Percentiles rank a stretch among this genome's conserved stretches.
These are phyloP conservation scores for Sporothrix humicola DNA, from an alignment of 2,329 filamentous ascomycete species.

Conservation along the genomic window DNA sequence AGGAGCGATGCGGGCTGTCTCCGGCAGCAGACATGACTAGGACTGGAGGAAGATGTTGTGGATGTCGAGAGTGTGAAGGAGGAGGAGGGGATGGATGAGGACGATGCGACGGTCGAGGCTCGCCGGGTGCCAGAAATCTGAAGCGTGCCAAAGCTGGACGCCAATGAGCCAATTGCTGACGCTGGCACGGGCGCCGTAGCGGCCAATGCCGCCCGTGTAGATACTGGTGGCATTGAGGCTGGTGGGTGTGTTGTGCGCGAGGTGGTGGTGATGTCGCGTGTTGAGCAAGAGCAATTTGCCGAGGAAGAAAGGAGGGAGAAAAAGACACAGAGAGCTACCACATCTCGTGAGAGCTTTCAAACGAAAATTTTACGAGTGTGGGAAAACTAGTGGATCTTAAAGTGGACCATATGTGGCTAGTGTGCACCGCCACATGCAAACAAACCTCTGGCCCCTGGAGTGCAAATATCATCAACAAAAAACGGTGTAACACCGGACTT, in stretches of 20 bases:
- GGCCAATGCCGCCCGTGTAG: conserved; percentile 28
- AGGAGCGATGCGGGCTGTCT: not conserved
- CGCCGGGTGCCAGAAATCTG: conserved; percentile 23
- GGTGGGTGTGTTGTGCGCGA: not conserved
- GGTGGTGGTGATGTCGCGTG: conserved; percentile 20
- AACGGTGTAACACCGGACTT: not conserved
- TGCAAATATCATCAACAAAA: not conserved
- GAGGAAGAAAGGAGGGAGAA: conserved; percentile 7
- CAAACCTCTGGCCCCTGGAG: not conserved
- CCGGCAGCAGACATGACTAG: conserved; percentile 13
- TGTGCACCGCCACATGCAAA: conserved; percentile 21
- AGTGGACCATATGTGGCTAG: not conserved
- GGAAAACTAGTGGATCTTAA: conserved; percentile 1
- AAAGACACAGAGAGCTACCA: conserved; percentile 5
- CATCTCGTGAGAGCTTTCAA: conserved; percentile 6
- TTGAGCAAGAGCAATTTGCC: conserved; percentile 13
- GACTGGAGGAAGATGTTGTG: not conserved
- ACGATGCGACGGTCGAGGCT: not conserved
- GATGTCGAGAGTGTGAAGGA: not conserved
- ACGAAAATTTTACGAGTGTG: conserved; percentile 21
- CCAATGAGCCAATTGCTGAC: conserved; percentile 23
- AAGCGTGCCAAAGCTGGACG: conserved; percentile 19
- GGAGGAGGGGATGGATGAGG: conserved; percentile 13
- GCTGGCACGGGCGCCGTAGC: not conserved
- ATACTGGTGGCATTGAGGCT: conserved; percentile 16